Evolutionary conservation across 1,284 basidiomycete genomes (phyloP).

Genomic region (Earliella scabrosa): DNA sequence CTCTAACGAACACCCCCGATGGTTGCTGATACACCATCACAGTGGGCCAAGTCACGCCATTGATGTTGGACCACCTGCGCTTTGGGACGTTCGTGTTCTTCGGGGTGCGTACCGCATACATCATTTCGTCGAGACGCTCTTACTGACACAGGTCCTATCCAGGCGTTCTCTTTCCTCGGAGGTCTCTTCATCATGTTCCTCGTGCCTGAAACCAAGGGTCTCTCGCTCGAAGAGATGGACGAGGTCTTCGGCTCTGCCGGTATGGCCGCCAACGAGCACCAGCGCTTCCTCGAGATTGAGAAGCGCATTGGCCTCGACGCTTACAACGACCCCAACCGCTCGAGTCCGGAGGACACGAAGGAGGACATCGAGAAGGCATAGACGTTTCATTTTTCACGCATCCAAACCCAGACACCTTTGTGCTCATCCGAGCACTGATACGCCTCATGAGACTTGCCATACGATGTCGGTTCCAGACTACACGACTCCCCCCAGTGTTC

Average conservation of each 20-base stretch:
- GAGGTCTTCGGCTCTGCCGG: slow-evolving; percentile 62
- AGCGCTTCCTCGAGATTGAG: slow-evolving; percentile 59
- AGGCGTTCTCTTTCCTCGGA: slow-evolving; percentile 66
- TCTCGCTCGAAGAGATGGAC: slow-evolving; percentile 75
- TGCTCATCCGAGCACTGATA: not conserved
- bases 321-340: slow-evolving; percentile 25
- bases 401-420: no score
- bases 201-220: slow-evolving; percentile 72
- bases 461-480: not conserved
- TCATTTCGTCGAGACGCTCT: no score
- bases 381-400: no score
- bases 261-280: slow-evolving; percentile 56
- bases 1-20: no score
- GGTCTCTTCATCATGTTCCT: slow-evolving; percentile 67
- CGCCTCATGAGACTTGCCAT: not conserved
- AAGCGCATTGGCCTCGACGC: slow-evolving; percentile 56
- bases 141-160: no score
- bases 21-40: no score
- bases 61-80: slow-evolving; percentile 59
- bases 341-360: slow-evolving; percentile 16
- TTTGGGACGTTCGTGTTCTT: slow-evolving; percentile 76
- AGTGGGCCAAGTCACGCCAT: slow-evolving; percentile 60
- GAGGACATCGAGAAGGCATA: slow-evolving; percentile 23
- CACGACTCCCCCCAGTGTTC: not conserved
- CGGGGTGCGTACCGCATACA: slow-evolving; percentile 45